A percentile compares a stretch with the other conserved stretches of the same genome.
Evolutionary conservation across 495 filamentous ascomycete species (phyloP).

Genomic region (Aspergillus baeticus): DNA sequence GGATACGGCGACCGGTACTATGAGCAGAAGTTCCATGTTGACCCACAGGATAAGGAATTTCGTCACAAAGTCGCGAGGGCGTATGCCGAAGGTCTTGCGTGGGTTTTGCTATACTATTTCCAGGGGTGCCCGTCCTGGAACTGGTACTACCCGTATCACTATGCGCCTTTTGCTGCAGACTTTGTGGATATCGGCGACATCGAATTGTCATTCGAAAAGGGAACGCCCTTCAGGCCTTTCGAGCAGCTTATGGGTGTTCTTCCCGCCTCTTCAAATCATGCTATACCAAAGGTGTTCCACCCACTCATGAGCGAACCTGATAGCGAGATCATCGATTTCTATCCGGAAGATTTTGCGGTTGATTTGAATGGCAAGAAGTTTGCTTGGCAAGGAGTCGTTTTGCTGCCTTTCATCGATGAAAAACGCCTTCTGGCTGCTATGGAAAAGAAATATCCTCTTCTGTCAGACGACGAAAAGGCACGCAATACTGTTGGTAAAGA

Average conservation of each 20-base stretch:
- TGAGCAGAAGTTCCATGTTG: slow-evolving; percentile 92
- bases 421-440: slow-evolving; percentile 81
- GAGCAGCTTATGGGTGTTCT: slow-evolving; percentile 99
- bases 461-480: slow-evolving; percentile 72
- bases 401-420: slow-evolving; percentile 96
- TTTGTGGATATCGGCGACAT: slow-evolving; percentile 83
- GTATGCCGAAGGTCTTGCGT: slow-evolving; percentile 96
- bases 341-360: slow-evolving; percentile 88
- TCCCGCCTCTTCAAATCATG: slow-evolving; percentile 86
- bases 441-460: slow-evolving; percentile 72
- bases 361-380: slow-evolving; percentile 98
- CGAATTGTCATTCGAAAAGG: slow-evolving; percentile 79
- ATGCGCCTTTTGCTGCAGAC: slow-evolving; percentile 95
- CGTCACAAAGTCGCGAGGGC: slow-evolving; percentile 86
- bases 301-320: slow-evolving; percentile 81
- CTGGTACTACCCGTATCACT: slow-evolving; percentile 99
- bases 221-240: slow-evolving; percentile 83
- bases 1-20: slow-evolving; percentile 97
- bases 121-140: slow-evolving; percentile 98
- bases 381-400: slow-evolving; percentile 92
- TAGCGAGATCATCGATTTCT: slow-evolving; percentile 95
- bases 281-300: slow-evolving; percentile 84
- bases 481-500: slow-evolving; percentile 83
- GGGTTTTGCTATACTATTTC: slow-evolving; percentile 98
- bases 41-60: slow-evolving; percentile 78